Percentiles rank a stretch among this genome's conserved stretches.
Evolutionary conservation across 208 protist species (phyloP).

Genomic region (Crithidia mellificae): DNA sequence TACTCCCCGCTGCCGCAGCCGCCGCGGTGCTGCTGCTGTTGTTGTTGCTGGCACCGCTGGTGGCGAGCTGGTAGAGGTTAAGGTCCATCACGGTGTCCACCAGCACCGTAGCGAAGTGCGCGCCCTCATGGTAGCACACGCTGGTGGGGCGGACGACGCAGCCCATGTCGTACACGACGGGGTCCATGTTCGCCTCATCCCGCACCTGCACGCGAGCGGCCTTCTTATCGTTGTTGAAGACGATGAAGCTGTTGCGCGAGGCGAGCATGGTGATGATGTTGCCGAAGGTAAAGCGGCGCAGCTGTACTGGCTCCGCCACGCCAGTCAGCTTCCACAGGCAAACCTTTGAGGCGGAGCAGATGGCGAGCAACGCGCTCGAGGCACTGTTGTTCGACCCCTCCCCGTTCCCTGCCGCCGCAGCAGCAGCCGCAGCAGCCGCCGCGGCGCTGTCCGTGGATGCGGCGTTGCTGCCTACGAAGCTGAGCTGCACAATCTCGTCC

Average conservation of each 20-base stretch:
- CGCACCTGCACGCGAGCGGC: conserved; percentile 50
- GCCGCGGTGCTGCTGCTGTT: conserved; percentile 1
- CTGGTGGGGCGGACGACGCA: conserved; percentile 36
- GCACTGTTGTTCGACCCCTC: conserved; percentile 12
- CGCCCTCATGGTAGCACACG: conserved; percentile 69
- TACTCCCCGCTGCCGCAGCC: not conserved
- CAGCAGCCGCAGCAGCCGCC: not conserved
- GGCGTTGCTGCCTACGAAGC: conserved; percentile 55
- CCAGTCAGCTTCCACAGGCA: conserved; percentile 79
- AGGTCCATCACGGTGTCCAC: conserved; percentile 40
- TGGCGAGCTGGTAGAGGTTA: conserved; percentile 51
- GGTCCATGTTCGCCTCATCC: conserved; percentile 24
- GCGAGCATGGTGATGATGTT: conserved; percentile 61
- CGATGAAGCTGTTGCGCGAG: conserved; percentile 63
- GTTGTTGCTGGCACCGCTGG: conserved; percentile 23
- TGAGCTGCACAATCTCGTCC: conserved; percentile 46
- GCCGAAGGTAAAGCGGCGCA: conserved; percentile 64
- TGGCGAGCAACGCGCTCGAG: conserved; percentile 54
- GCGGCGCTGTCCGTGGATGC: not conserved
- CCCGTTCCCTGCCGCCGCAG: not conserved
- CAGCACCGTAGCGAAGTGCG: conserved; percentile 43
- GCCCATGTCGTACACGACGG: conserved; percentile 45
- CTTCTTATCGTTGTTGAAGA: conserved; percentile 67
- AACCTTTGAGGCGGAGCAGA: conserved; percentile 38
- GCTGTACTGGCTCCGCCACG: conserved; percentile 64